phyloP scores from a whole-genome alignment of 208 protist genomes.

The Crithidia bombi region DNA sequence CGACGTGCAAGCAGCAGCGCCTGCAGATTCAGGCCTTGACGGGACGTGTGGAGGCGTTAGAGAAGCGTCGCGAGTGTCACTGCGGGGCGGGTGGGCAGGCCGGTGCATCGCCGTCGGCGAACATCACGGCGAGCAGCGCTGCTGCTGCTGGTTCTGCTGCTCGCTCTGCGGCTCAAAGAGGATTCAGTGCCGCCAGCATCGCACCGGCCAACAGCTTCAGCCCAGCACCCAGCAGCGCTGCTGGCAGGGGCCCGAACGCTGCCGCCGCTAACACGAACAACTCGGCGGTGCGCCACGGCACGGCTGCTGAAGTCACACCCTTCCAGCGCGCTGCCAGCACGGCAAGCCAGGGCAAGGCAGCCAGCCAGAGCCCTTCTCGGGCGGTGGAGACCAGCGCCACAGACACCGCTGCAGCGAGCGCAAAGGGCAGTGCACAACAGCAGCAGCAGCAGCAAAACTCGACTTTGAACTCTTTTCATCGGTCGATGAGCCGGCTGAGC shows the following conservation, averaged over 20 bases:
- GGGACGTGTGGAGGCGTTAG: slow-evolving; percentile 60
- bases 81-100: slow-evolving; percentile 12
- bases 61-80: slow-evolving; percentile 53
- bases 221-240: neutral
- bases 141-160: neutral
- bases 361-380: slow-evolving; percentile 6
- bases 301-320: neutral
- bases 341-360: neutral
- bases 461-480: slow-evolving; percentile 27
- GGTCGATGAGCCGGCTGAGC: slow-evolving; percentile 40
- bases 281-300: slow-evolving; percentile 2
- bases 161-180: neutral
- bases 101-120: neutral
- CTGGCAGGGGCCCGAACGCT: neutral
- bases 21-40: slow-evolving; percentile 38
- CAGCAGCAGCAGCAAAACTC: slow-evolving; percentile 9
- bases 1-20: slow-evolving; percentile 34
- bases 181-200: neutral
- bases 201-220: neutral
- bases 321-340: slow-evolving; percentile 14
- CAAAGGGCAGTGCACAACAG: neutral
- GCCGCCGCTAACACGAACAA: neutral
- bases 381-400: neutral
- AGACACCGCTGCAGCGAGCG: neutral
- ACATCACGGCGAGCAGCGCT: neutral